Evolutionary conservation across 148 eudicot species (phyloP).

Genomic region (Selenicereus undatus): DNA sequence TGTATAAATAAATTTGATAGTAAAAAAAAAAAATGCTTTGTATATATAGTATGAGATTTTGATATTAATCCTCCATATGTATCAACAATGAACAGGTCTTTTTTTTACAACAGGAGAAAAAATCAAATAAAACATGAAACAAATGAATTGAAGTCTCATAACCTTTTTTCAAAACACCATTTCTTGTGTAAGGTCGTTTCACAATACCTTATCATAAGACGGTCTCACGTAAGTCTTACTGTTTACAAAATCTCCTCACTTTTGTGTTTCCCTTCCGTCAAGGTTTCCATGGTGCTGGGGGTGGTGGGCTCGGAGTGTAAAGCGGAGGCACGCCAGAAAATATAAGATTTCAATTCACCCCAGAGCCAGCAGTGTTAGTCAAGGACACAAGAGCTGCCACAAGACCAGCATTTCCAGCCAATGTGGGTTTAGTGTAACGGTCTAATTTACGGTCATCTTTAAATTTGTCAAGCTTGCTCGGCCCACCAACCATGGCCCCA

Average conservation of each 20-base stretch:
- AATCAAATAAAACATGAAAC: background rate
- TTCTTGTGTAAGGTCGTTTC: background rate
- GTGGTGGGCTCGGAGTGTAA: conserved; percentile 32
- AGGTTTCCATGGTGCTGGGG: conserved; percentile 36
- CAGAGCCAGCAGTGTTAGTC: conserved; percentile 41
- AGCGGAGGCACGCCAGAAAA: conserved; percentile 72
- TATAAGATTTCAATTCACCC: conserved; percentile 55
- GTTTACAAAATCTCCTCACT: background rate
- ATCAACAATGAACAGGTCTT: background rate
- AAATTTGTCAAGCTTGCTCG: conserved; percentile 45
- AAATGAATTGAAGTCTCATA: background rate
- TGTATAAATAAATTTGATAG: no score
- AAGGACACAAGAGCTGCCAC: conserved; percentile 74
- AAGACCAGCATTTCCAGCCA: conserved; percentile 78
- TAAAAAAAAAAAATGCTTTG: no score
- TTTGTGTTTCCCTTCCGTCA: background rate
- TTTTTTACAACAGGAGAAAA: background rate
- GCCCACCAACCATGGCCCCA: conserved; percentile 86
- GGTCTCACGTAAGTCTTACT: no score
- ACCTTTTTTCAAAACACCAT: background rate
- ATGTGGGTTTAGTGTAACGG: conserved; percentile 63
- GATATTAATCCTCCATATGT: background rate
- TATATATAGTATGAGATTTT: no score
- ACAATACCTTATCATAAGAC: no score
- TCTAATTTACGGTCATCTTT: conserved; percentile 37